A percentile compares a stretch with the other conserved stretches of the same genome.
phyloP scores from a whole-genome alignment of 1,284 basidiomycete genomes.

The Leccinum pallidistipes region DNA sequence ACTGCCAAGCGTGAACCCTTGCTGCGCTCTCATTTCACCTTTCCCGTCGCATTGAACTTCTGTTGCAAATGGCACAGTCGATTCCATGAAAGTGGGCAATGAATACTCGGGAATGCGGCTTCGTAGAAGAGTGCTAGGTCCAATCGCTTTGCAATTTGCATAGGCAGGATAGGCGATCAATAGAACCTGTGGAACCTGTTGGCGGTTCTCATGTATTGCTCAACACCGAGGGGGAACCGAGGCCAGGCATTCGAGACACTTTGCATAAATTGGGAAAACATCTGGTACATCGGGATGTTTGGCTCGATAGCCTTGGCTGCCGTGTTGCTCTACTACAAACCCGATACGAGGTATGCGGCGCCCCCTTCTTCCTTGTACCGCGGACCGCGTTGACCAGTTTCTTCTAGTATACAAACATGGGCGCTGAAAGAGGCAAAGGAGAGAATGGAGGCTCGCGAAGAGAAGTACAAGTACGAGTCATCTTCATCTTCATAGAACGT shows the following conservation, averaged over 20 bases:
- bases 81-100: too few species aligned
- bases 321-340: conserved; percentile 89
- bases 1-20: background rate
- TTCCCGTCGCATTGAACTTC: background rate
- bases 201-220: background rate
- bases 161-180: background rate
- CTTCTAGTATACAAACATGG: conserved; percentile 81
- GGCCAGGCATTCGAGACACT: conserved; percentile 16
- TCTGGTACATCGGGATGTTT: conserved; percentile 91
- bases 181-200: background rate
- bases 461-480: conserved; percentile 78
- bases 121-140: too few species aligned
- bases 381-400: background rate
- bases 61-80: background rate
- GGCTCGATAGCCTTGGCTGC: conserved; percentile 80
- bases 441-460: conserved; percentile 86
- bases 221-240: background rate
- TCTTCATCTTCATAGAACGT: conserved; percentile 28
- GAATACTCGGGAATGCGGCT: too few species aligned
- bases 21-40: background rate
- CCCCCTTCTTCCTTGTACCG: background rate
- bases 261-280: conserved; percentile 68
- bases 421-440: conserved; percentile 85
- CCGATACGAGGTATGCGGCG: conserved; percentile 84
- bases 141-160: background rate